Base-by-base conservation (phyloP, 306 rosid genomes). In the Castanea sativa region DNA sequence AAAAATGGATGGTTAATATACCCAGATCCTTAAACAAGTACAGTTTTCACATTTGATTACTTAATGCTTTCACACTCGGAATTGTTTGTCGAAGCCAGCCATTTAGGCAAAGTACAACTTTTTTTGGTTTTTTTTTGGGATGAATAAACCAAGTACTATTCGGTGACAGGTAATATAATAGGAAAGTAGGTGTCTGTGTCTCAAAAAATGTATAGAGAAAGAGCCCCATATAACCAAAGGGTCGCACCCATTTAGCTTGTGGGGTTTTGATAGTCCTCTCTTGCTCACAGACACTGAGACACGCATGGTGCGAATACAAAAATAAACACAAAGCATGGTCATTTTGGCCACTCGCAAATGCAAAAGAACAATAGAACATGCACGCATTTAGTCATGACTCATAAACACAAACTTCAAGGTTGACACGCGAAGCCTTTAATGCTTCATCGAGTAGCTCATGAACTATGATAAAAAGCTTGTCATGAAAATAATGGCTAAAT, bases 401-500 rank as follows among this genome's bases (percentile, higher is more conserved):
- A 71, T 38, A 8, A 41, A 41, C 45, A 41, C 45, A 11, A 59
- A 71, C 55, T 79, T 55, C 61, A n/a, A 33, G 59, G 43, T 73
- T 21, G 49, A 35, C 25, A 20, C 1, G 12, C 45, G 45, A 41
- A 8, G n/a, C 55, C 68, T 55, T 73, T 64, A 73, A 29, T 19
- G 5, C 35, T 25, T 11, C 33, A 56, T 52, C 60, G 79, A 73
- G 75, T 60, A 64, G 45, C 41, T 27, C 83, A 73, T 73, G 83
- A 73, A 73, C 69, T 18, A 16, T 20, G 73, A 79, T 73, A 52
- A 32, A 21, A 41, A 20, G 29, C 43, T 23, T 18, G 20, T 71
- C 49, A 15, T 3, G 73, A 79, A 35, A 73, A 35, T 64, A 27
- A 73, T 33, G 77, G 68, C 49, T 63, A 18, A 21, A 52, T 32